A percentile compares a stretch with the other conserved stretches of the same genome.
Conservation (phyloP, 2,329 filamentous ascomycete species). For the Fusarium torreyae region DNA sequence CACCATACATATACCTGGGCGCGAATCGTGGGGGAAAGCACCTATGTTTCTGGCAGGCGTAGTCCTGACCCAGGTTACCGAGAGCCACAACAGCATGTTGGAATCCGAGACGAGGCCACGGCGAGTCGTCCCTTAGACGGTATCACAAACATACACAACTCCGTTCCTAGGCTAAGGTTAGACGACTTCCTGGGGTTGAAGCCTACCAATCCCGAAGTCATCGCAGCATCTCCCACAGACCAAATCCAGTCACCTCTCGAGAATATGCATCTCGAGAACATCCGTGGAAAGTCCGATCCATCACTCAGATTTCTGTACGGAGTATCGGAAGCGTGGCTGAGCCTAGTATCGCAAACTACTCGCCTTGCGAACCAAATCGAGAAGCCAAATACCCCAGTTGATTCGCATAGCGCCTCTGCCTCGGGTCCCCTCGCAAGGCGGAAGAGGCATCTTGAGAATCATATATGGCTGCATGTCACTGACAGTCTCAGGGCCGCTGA, state of each 20-base stretch:
- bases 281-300: conserved; percentile 7
- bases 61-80: not conserved
- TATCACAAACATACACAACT: not conserved
- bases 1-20: conserved; percentile 28
- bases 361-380: conserved; percentile 14
- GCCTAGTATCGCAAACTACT: conserved; percentile 24
- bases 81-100: not conserved
- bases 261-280: not conserved
- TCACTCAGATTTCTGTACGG: conserved; percentile 18
- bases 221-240: not conserved
- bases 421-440: not conserved
- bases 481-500: not conserved
- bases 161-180: not conserved
- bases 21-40: conserved; percentile 22
- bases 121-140: not conserved
- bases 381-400: not conserved
- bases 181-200: not conserved
- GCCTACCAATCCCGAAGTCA: not conserved
- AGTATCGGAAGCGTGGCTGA: conserved; percentile 23
- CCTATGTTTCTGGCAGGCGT: conserved; percentile 6
- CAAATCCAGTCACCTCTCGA: not conserved
- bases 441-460: not conserved
- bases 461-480: not conserved
- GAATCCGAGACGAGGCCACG: not conserved
- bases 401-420: not conserved